Base-by-base conservation (phyloP, 345 rosid species). In the Rubroshorea leprosula region DNA sequence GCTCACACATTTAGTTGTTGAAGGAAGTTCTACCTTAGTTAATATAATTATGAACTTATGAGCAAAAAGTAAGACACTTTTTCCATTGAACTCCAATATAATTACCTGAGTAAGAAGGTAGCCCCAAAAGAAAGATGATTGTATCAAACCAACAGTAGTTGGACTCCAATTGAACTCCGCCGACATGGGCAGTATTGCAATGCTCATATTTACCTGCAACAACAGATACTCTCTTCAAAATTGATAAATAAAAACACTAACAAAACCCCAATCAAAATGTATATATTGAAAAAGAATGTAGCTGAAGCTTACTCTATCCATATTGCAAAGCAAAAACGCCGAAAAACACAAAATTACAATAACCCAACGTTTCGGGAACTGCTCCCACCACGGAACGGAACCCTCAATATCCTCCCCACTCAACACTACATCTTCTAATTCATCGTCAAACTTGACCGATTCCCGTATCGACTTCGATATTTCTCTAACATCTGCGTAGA, bases 111-210 rank as follows among this genome's bases (percentile, higher is more conserved):
- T 92, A 31, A 89, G 96, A 44, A 92, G 87, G 73, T 92, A 92
- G n/a, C 96, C 96, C 98, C 96, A 89, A 75, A 89, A 92, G 73
- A 92, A 92, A 3, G 98, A 92, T 72, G 96, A 89, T 72, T 92
- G 98, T 29, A 92, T 81, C 64, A 92, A 41, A 66, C 98, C 98
- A 62, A 92, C 93, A 0, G 96, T 92, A 21, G 93, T 63, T 0
- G 90, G 90, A 65, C 74, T 92, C 96, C 96, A 92, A 63, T 86
- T 78, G 66, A 6, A 83, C 72, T 92, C 95, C 1, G 93, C 89
- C n/a, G 95, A 84, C 95, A 88, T 88, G n/a, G 98, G 98, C 70
- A 92, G 98, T 79, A 92, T 88, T 0, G 93, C 98, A 51, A 92
- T 88, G 68, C 95, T 92, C 96, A 92, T 92, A 43, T 92, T 92